phyloP scores from a whole-genome alignment of 257 asterid genomes.

The Asclepias syriaca region DNA sequence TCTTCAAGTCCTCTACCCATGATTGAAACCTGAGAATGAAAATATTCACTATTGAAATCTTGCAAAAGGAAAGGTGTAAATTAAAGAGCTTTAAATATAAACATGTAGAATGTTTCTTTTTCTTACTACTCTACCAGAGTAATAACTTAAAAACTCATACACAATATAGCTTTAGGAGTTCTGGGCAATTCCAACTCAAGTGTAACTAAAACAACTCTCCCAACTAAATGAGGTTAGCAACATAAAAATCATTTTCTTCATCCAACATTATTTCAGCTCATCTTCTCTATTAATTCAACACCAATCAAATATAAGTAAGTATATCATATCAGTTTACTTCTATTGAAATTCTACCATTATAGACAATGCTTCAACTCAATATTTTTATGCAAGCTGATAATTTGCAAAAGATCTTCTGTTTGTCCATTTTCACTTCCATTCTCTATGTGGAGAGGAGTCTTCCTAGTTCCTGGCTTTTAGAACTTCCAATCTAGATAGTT shows the following conservation, averaged over 20 bases:
- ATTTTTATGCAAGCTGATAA: background rate
- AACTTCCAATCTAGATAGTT: background rate
- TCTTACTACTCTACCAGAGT: background rate
- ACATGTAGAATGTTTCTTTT: background rate
- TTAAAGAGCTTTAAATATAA: background rate
- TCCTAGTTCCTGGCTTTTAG: background rate
- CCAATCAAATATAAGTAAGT: background rate
- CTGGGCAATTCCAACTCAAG: background rate
- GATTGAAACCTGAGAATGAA: conserved; percentile 63
- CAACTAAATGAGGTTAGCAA: background rate
- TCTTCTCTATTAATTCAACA: background rate
- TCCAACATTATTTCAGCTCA: background rate
- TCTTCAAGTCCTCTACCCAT: conserved; percentile 72
- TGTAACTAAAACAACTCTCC: background rate
- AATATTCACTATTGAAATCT: background rate
- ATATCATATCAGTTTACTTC: background rate
- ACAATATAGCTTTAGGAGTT: background rate
- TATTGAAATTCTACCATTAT: background rate
- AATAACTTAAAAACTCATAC: background rate
- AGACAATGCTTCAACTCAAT: background rate
- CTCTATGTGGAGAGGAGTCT: background rate
- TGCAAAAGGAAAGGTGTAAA: background rate
- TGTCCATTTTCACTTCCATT: background rate
- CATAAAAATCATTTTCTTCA: background rate
- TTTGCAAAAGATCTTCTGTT: background rate